A percentile compares a stretch with the other conserved stretches of the same genome.
These are phyloP conservation scores for Saccharomycopsis amapae DNA, from an alignment of 805 yeast genomes.

Conservation along the genomic window DNA sequence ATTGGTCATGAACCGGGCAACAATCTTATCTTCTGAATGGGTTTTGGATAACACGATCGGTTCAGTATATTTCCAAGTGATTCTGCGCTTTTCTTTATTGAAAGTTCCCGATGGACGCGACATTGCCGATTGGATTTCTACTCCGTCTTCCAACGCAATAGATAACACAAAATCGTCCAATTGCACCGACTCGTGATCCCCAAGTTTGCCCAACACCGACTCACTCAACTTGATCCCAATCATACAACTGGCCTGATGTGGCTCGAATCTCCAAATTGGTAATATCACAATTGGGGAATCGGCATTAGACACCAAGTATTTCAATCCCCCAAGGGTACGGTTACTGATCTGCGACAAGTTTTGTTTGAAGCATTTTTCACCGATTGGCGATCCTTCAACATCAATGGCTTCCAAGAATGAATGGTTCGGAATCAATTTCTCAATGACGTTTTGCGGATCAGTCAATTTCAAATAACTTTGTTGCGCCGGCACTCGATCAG, in stretches of 20 bases:
- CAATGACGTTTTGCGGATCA: conserved; percentile 35
- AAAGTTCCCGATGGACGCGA: conserved; percentile 91
- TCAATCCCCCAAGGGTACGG: conserved; percentile 73
- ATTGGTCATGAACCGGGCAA: conserved; percentile 80
- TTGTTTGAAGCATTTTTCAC: conserved; percentile 36
- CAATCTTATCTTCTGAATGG: conserved; percentile 54
- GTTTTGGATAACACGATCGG: conserved; percentile 32
- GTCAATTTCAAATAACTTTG: conserved; percentile 35
- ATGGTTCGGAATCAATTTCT: conserved; percentile 45
- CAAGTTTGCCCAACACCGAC: conserved; percentile 31
- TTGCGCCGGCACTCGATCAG: conserved; percentile 27
- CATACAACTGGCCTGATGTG: conserved; percentile 78
- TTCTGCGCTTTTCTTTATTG: conserved; percentile 76
- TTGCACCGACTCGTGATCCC: conserved; percentile 29
- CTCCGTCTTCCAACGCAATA: conserved; percentile 52
- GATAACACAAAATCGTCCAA: conserved; percentile 37
- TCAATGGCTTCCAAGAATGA: conserved; percentile 46
- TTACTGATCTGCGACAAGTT: conserved; percentile 46
- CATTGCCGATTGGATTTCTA: conserved; percentile 64
- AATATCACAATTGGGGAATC: conserved; percentile 61
- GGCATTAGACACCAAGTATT: conserved; percentile 52
- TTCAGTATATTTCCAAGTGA: conserved; percentile 70
- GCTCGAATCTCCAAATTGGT: conserved; percentile 89
- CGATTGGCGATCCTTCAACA: conserved; percentile 4
- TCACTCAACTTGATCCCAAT: conserved; percentile 57